Percentiles rank a stretch among this genome's conserved stretches.
Evolutionary conservation across 257 asterid genomes (phyloP).

Genomic region (Scutellaria baicalensis): DNA sequence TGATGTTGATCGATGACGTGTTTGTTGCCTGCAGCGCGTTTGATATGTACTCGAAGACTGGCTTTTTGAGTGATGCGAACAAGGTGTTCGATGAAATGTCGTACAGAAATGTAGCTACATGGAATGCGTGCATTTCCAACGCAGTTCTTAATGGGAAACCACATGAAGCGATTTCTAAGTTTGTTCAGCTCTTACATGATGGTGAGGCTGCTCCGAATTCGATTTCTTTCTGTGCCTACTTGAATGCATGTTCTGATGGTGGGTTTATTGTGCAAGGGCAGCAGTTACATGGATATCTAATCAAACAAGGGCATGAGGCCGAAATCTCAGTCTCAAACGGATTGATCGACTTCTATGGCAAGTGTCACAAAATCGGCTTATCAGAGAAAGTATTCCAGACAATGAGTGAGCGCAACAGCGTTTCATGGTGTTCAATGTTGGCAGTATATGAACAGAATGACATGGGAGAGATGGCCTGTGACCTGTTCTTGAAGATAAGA

Average conservation of each 20-base stretch:
- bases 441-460: conserved; percentile 72
- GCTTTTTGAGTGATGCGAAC: conserved; percentile 30
- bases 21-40: conserved; percentile 80
- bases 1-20: conserved; percentile 37
- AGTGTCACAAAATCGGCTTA: conserved; percentile 39
- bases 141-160: conserved; percentile 49
- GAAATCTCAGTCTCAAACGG: conserved; percentile 67
- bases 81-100: conserved; percentile 80
- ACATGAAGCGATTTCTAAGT: conserved; percentile 37
- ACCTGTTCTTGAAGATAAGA: conserved; percentile 40
- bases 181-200: conserved; percentile 37
- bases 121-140: conserved; percentile 81
- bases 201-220: conserved; percentile 54
- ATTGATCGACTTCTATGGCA: conserved; percentile 77
- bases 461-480: conserved; percentile 61
- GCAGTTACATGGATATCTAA: conserved; percentile 60
- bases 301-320: conserved; percentile 45
- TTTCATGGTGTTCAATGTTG: conserved; percentile 87
- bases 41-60: conserved; percentile 65
- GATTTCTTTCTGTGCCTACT: conserved; percentile 67
- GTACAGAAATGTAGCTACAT: conserved; percentile 55
- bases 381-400: conserved; percentile 48
- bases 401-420: conserved; percentile 46
- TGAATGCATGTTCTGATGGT: conserved; percentile 74
- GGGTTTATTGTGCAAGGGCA: conserved; percentile 43